A percentile compares a stretch with the other conserved stretches of the same genome.
phyloP scores from a whole-genome alignment of 2,329 filamentous ascomycete genomes.

The Microsporum audouinii region DNA sequence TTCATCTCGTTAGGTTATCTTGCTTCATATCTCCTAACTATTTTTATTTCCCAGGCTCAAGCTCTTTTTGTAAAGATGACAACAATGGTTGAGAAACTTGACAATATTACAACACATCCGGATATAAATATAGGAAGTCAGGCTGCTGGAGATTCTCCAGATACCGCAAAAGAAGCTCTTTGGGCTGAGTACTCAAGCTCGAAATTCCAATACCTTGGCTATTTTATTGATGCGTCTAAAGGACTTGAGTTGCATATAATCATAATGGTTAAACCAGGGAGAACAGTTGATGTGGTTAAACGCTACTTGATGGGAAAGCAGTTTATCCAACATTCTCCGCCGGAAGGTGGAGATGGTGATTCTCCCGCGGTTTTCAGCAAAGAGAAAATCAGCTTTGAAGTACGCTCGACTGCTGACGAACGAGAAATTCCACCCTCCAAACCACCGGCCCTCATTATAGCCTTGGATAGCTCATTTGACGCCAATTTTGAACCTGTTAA shows the following conservation, averaged over 20 bases:
- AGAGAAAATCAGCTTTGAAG: slow-evolving; percentile 27
- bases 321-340: slow-evolving; percentile 13
- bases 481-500: slow-evolving; percentile 23
- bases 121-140: slow-evolving; percentile 34
- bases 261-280: slow-evolving; percentile 27
- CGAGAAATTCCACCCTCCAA: slow-evolving; percentile 24
- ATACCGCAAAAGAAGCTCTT: slow-evolving; percentile 29
- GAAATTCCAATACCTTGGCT: slow-evolving; percentile 36
- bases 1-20: background rate
- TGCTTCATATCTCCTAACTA: background rate
- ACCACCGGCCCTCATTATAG: slow-evolving; percentile 31
- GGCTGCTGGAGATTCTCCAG: slow-evolving; percentile 24
- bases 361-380: slow-evolving; percentile 27
- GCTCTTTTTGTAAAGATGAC: slow-evolving; percentile 23
- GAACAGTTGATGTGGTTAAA: slow-evolving; percentile 30
- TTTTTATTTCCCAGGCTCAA: slow-evolving; percentile 13
- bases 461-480: slow-evolving; percentile 34
- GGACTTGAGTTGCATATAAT: slow-evolving; percentile 30
- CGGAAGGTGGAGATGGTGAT: slow-evolving; percentile 17
- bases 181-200: slow-evolving; percentile 39
- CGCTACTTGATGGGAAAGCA: slow-evolving; percentile 33
- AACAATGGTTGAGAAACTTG: slow-evolving; percentile 27
- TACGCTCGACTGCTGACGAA: slow-evolving; percentile 23
- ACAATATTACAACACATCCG: slow-evolving; percentile 35
- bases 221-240: slow-evolving; percentile 29